Conservation (phyloP, 108 stramenopile genomes). For the Fragilaria radians region DNA sequence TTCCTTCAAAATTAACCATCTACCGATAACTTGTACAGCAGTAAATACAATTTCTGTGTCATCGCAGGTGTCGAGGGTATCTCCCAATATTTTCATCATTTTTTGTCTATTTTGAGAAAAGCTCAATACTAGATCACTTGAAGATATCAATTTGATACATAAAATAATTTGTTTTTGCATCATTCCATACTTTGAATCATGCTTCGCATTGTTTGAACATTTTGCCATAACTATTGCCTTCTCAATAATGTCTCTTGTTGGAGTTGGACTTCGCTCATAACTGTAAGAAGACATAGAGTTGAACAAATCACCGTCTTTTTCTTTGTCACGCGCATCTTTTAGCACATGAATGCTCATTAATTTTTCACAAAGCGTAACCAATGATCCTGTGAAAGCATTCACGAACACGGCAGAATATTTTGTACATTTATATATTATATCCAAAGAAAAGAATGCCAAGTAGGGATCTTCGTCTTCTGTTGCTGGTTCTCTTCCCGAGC, state of each 20-base stretch:
- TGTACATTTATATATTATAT: slow-evolving; percentile 44
- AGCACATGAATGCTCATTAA: slow-evolving; percentile 31
- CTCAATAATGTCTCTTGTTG: slow-evolving; percentile 55
- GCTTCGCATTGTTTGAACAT: slow-evolving; percentile 16
- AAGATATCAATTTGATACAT: slow-evolving; percentile 40
- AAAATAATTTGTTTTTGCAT: slow-evolving; percentile 5
- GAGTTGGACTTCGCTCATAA: slow-evolving; percentile 42
- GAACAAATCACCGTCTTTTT: slow-evolving; percentile 4
- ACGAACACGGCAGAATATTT: slow-evolving; percentile 17
- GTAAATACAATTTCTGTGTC: slow-evolving; percentile 52
- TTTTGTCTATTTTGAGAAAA: slow-evolving; percentile 48
- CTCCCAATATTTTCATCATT: slow-evolving; percentile 42
- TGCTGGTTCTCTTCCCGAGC: no score
- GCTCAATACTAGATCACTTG: slow-evolving; percentile 27
- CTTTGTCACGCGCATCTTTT: slow-evolving; percentile 10
- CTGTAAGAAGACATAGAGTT: slow-evolving; percentile 22
- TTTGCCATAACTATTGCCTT: slow-evolving; percentile 25
- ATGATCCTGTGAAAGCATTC: slow-evolving; percentile 35
- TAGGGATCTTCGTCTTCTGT: slow-evolving; percentile 11
- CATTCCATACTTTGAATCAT: slow-evolving; percentile 8
- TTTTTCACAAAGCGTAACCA: slow-evolving; percentile 33
- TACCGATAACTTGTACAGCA: slow-evolving; percentile 47
- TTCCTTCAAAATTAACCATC: slow-evolving; percentile 40
- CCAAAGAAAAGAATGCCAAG: slow-evolving; percentile 35
- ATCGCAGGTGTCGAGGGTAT: slow-evolving; percentile 60